phyloP scores from a whole-genome alignment of 148 eudicot species.

The Chenopodium formosanum region DNA sequence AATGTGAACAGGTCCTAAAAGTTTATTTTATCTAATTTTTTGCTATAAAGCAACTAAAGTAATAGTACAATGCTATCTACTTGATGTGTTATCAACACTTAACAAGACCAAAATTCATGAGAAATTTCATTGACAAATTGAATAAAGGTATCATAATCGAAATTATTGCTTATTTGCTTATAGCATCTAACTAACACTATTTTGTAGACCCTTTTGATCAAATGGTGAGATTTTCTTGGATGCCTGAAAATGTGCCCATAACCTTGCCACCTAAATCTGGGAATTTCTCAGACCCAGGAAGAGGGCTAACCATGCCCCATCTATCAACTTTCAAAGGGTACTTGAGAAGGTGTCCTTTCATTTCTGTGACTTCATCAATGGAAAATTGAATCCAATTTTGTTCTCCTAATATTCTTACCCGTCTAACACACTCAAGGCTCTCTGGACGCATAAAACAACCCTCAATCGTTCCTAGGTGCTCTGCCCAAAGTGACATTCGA shows the following conservation, averaged over 20 bases:
- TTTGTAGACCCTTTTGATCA: constrained; percentile 12
- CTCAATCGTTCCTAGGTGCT: constrained; percentile 61
- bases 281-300: constrained; percentile 63
- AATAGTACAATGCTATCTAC: too few species aligned
- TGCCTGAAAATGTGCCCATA: constrained; percentile 55
- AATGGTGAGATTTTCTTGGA: constrained; percentile 81
- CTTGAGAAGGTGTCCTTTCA: constrained; percentile 76
- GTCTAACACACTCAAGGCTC: constrained; percentile 64
- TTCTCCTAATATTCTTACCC: constrained; percentile 55
- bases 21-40: too few species aligned
- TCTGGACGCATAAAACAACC: constrained; percentile 56
- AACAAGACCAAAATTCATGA: neutral
- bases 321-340: constrained; percentile 79
- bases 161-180: neutral
- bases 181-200: neutral
- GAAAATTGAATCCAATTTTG: constrained; percentile 73
- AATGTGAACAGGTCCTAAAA: too few species aligned
- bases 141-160: too few species aligned
- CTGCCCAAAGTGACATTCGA: constrained; percentile 91
- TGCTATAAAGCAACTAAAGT: too few species aligned
- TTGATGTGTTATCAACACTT: too few species aligned
- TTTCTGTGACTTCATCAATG: constrained; percentile 45
- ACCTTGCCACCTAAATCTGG: constrained; percentile 80
- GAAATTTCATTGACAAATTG: too few species aligned
- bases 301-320: constrained; percentile 65